Evolutionary conservation across 116 monocot genomes (phyloP), one percentile per base, ranked within the genome.

Genomic region (Phalaenopsis hybrid): DNA sequence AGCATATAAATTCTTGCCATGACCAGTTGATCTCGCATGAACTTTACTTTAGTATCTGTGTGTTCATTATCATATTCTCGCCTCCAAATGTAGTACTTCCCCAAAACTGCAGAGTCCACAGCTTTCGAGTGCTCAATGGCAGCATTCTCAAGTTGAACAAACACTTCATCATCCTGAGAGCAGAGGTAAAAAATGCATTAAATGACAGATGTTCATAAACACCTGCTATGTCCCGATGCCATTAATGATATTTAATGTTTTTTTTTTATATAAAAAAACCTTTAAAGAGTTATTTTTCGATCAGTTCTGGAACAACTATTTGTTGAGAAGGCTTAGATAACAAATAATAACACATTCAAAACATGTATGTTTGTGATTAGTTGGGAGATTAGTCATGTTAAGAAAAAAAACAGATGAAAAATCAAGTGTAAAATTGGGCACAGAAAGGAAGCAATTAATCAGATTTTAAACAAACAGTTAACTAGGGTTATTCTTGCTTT

Each of bases 71-170:
- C 82, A 75, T 82, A 75, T 28, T 82, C 82, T 79, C 55, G 48
- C 61, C 85, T 82, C 85, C 85, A 85, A 51, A 85, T 28, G 74
- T 78, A 82, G 74, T 85, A 85, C 67, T 85, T 85, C 57, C 85
- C 85, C 5, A 85, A 46, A 23, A 85, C 85, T 37, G 85, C 85
- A 21, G 85, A 85, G 28, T 85, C 79, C 37, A 85, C 82, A 57
- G 82, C 82, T 79, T 82, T 85, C 37, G 85, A 82, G 65, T 74
- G 85, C 51, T 85, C 79, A 75, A 85, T 85, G 43, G 58, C 82
- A 75, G 82, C 85, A 85, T 79, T 85, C 44, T 85, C 85, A 59
- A 82, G 85, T 77, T 75, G 79, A 77, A 85, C 79, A 44, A 82
- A 63, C 43, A 79, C 85, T 57, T 75, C 82, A 37, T 85, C 85